Evolutionary conservation across 805 yeast genomes (phyloP).

Genomic region (Wickerhamomyces xylosicus): DNA sequence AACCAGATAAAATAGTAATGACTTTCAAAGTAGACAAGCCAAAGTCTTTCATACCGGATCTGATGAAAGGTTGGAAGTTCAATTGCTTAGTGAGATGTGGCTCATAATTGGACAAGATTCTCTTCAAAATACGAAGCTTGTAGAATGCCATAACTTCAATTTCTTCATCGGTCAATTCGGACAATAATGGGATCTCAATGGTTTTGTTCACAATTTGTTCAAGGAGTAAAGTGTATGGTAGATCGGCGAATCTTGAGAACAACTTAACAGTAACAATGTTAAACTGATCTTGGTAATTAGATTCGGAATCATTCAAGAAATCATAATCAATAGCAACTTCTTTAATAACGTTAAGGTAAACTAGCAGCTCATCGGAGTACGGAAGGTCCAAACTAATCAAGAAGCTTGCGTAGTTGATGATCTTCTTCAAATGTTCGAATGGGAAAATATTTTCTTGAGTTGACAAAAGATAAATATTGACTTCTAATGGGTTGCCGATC

Average conservation of each 20-base stretch:
- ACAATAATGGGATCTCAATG: slow-evolving; percentile 6
- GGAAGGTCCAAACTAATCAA: slow-evolving; percentile 12
- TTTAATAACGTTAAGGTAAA: slow-evolving; percentile 22
- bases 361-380: slow-evolving; percentile 10
- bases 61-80: slow-evolving; percentile 23
- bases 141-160: slow-evolving; percentile 18
- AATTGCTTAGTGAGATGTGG: slow-evolving; percentile 16
- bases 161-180: background rate
- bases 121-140: slow-evolving; percentile 24
- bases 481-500: slow-evolving; percentile 36
- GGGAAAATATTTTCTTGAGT: slow-evolving; percentile 7
- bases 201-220: slow-evolving; percentile 13
- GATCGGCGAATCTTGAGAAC: slow-evolving; percentile 6
- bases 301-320: slow-evolving; percentile 17
- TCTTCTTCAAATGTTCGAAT: slow-evolving; percentile 7
- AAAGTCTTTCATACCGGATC: slow-evolving; percentile 22
- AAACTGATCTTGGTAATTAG: background rate
- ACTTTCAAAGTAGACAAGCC: slow-evolving; percentile 9
- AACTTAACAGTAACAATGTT: background rate
- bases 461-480: slow-evolving; percentile 24
- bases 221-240: slow-evolving; percentile 14
- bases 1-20: slow-evolving; percentile 24
- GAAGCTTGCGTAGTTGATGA: slow-evolving; percentile 19
- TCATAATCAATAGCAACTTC: slow-evolving; percentile 30
- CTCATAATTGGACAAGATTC: slow-evolving; percentile 22